phyloP scores from a whole-genome alignment of 129 eudicot species.

The Centrapalus pauciflorus region DNA sequence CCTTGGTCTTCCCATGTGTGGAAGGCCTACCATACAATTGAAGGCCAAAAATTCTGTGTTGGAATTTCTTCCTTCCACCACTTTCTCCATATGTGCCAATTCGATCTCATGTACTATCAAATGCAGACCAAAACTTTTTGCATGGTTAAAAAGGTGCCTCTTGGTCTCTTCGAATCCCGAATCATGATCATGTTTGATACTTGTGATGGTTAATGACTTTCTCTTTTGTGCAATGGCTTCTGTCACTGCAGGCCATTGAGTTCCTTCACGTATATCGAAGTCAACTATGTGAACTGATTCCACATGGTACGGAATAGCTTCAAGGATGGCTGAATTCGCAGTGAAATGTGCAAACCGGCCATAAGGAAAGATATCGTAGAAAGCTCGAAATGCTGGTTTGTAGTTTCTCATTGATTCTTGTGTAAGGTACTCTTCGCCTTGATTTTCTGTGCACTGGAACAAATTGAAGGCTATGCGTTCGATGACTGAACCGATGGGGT shows the following conservation, averaged over 20 bases:
- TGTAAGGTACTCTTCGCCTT: conserved; percentile 38
- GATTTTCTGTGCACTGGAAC: conserved; percentile 34
- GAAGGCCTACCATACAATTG: conserved; percentile 52
- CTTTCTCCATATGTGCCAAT: conserved; percentile 16
- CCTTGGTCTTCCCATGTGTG: conserved; percentile 51
- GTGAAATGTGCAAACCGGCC: conserved; percentile 55
- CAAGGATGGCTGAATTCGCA: conserved; percentile 51
- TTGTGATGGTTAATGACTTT: conserved; percentile 37
- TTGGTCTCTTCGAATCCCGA: conserved; percentile 40
- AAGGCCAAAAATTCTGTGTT: conserved; percentile 46
- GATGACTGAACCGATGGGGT: conserved; percentile 38
- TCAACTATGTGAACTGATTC: conserved; percentile 40
- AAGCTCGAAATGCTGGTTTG: conserved; percentile 39
- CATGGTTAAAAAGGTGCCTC: conserved; percentile 35
- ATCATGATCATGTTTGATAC: conserved; percentile 28
- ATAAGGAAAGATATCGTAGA: conserved; percentile 47
- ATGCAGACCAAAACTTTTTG: conserved; percentile 35
- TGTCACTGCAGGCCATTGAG: conserved; percentile 56
- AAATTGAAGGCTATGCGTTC: conserved; percentile 48
- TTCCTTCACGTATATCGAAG: conserved; percentile 49
- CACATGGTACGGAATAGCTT: conserved; percentile 36
- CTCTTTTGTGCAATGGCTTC: conserved; percentile 36
- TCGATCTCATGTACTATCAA: conserved; percentile 35
- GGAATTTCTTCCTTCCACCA: neutral
- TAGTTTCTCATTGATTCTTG: conserved; percentile 41